Conservation (phyloP, 331 rosid genomes). For the Saraca asoca region DNA sequence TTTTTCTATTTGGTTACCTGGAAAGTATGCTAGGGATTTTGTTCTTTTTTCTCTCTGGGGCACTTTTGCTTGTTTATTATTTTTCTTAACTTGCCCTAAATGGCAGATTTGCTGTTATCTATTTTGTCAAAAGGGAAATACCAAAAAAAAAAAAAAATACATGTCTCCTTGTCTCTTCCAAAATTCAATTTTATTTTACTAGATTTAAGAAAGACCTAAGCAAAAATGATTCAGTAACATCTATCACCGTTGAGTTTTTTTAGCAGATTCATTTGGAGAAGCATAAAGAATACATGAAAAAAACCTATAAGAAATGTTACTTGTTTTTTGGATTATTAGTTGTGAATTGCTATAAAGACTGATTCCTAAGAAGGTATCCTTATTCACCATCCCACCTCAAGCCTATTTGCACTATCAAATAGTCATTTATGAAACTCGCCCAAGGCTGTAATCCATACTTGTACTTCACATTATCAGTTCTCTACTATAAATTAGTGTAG, state of each 20-base stretch:
- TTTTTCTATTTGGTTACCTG: too few relatives aligned
- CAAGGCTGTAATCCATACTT: not conserved
- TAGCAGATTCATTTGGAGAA: constrained; percentile 11
- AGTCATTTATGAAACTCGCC: constrained; percentile 14
- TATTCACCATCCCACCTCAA: not conserved
- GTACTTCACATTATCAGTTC: not conserved
- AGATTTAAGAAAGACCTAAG: not conserved
- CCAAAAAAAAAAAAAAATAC: too few relatives aligned
- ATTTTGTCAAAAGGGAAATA: not conserved
- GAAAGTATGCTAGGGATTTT: too few relatives aligned
- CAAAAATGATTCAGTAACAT: not conserved
- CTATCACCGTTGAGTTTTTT: constrained; percentile 7
- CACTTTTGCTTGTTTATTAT: too few relatives aligned
- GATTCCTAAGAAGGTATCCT: constrained; percentile 1
- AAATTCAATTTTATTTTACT: too few relatives aligned
- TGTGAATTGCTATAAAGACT: not conserved
- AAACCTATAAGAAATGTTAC: constrained; percentile 14
- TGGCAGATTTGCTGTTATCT: not conserved
- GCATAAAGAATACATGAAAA: not conserved
- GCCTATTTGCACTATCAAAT: not conserved
- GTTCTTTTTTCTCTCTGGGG: too few relatives aligned
- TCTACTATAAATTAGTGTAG: not conserved
- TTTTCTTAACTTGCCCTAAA: too few relatives aligned
- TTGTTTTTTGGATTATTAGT: not conserved
- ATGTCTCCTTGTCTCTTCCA: too few relatives aligned